Base-by-base conservation (phyloP, 2,329 filamentous ascomycete species). In the Ceratocystis albifundus region DNA sequence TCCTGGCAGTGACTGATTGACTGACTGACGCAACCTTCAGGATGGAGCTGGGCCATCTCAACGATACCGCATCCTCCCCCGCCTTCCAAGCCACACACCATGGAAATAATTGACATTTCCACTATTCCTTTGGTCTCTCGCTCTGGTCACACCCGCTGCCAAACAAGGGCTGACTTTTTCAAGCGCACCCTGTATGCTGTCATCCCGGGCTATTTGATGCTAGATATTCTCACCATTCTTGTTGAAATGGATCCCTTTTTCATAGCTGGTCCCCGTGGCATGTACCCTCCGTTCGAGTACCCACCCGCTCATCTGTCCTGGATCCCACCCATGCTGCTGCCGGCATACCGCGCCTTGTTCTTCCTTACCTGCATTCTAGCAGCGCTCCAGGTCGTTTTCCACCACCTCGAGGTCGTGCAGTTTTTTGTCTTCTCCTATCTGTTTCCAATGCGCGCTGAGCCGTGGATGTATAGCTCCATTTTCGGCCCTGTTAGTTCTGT, bases 211-310 rank as follows among this genome's bases (percentile, higher is more conserved):
- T 94, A 89, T 72, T 69, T 94, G 12, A 68, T 82, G 6, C 77
- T 96, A 7, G 93, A 96, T 74, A 67, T 84, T 5, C 74, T 89
- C 64, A 80, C 85, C 1, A 69, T 84, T 69, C 86, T 90, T 77
- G 85, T 87, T 70, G 61, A 68, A 59, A 82, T 83, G 65, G 93
- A 97, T 71, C 86, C 88, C 0, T 96, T 93, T 76, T 96, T 92
- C 75, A 72, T 85, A 67, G 72, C 82, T 28, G 80, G 84, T 0
- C 75, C 76, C 1, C 72, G 76, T 3, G 67, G 36, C 17, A 22
- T 55, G 41, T 41, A 61, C 2, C 28, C 64, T 5, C 67, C 67
- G 6, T 64, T 66, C 8, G 61, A 64, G 12, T 75, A 77, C 65
- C 72, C 74, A 67, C 74, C 85, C 68, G 64, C 77, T 72, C 70